Evolutionary conservation across 2,329 filamentous ascomycete genomes (phyloP), one percentile per base, ranked within the genome.

Genomic region (Phialocephala subalpina): DNA sequence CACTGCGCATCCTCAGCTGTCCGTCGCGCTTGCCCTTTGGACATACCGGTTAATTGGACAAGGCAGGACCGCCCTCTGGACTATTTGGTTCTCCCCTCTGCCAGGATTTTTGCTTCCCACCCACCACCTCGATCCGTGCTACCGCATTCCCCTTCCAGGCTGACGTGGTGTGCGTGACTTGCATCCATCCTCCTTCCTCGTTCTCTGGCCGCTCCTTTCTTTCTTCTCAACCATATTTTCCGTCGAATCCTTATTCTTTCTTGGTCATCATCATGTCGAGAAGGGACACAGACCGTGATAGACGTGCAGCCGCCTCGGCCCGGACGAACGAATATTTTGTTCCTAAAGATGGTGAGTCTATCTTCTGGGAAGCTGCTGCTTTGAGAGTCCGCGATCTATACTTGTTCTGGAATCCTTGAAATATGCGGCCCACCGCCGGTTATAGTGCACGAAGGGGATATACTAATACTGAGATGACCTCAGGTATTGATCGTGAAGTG

Each of bases 261-360:
- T 33, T 33, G 29, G 29, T 33, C 29, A 56, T 58, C 64, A 70
- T 58, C 63, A 75, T 74, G 73, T 67, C 73, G 64, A 58, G 66
- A 60, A 65, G 68, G 65, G 66, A 63, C 29, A 67, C 69, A 63
- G 70, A 71, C 65, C 70, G 64, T 67, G 72, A 72, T 62, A 73
- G 70, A 63, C 70, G 70, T 62, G 72, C 70, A 75, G 67, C 75
- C 60, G 77, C 82, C 63, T 66, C 70, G 62, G 79, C 81, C 69
- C 85, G 86, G 67, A 87, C 91, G 78, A 92, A 92, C 79, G 90
- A 93, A 80, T 94, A 93, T 78, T 94, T 94, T 78, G 88, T 94
- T 63, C 90, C 90, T 55, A 88, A 90, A 75, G 90, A 93, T 79
- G 91, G 92, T 33, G 9, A 33, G 29, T 33, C 29, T 33, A 33